phyloP scores from a whole-genome alignment of 148 eudicot species.

The Diospyros lotus region DNA sequence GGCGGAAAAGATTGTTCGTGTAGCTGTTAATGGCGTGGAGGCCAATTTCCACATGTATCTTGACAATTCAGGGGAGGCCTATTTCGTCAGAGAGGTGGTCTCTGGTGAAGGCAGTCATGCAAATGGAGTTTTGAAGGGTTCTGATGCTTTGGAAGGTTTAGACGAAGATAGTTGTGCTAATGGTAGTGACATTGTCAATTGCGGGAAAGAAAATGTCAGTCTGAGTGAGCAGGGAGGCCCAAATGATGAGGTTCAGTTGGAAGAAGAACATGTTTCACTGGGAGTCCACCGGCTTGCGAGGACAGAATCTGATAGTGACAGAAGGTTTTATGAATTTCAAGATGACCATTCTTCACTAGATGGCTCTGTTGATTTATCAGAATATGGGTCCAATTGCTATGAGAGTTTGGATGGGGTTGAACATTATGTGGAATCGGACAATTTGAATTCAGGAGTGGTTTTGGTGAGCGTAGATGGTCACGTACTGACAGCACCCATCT shows the following conservation, averaged over 20 bases:
- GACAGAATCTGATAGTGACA: conserved; percentile 60
- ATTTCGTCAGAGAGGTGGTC: conserved; percentile 65
- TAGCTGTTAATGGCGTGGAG: conserved; percentile 81
- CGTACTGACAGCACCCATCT: conserved; percentile 84
- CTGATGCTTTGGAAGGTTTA: conserved; percentile 27
- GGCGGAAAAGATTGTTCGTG: conserved; percentile 75
- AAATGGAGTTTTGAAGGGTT: conserved; percentile 28
- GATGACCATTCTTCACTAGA: conserved; percentile 72
- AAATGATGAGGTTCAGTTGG: conserved; percentile 28
- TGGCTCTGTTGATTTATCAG: conserved; percentile 63
- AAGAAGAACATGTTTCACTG: conserved; percentile 43
- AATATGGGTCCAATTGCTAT: conserved; percentile 61
- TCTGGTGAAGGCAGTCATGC: conserved; percentile 38
- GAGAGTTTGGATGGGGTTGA: conserved; percentile 64
- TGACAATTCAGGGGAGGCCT: conserved; percentile 96
- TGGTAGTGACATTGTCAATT: conserved; percentile 29
- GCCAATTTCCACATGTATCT: conserved; percentile 90
- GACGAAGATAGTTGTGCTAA: conserved; percentile 30
- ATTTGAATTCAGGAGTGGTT: conserved; percentile 71
- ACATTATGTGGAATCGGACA: conserved; percentile 51
- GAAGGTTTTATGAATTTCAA: conserved; percentile 80
- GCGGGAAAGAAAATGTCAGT: conserved; percentile 27
- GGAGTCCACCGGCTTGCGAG: conserved; percentile 48
- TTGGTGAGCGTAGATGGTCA: conserved; percentile 97
- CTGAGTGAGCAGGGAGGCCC: conserved; percentile 34